Percentiles rank a stretch among this genome's conserved stretches.
These are phyloP conservation scores for Anthracocystis setariae DNA, from an alignment of 1,284 basidiomycete species.

Conservation along the genomic window DNA sequence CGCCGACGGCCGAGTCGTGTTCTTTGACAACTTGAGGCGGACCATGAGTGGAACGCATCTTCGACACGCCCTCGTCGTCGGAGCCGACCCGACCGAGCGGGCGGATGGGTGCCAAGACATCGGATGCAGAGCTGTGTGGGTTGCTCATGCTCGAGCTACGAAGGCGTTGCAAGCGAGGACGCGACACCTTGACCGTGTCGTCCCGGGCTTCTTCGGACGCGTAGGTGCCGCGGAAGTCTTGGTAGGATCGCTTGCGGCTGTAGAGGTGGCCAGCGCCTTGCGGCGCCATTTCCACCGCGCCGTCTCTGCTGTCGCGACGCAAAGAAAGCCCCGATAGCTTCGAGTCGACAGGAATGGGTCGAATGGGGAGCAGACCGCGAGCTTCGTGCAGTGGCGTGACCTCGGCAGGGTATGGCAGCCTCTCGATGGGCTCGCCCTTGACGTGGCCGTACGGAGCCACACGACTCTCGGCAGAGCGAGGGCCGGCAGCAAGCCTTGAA, in stretches of 20 bases:
- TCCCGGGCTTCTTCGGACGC: conserved; percentile 7
- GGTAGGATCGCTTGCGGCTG: conserved; percentile 40
- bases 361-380: conserved; percentile 42
- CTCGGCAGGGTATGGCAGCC: conserved; percentile 28
- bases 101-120: conserved; percentile 29
- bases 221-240: conserved; percentile 21
- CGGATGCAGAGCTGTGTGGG: conserved; percentile 11
- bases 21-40: conserved; percentile 15
- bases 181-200: conserved; percentile 8
- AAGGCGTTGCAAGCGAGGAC: conserved; percentile 37
- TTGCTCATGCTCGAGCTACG: conserved; percentile 44
- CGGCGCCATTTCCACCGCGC: neutral
- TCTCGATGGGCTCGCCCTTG: conserved; percentile 13
- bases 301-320: conserved; percentile 21
- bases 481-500: conserved; percentile 7
- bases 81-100: conserved; percentile 26
- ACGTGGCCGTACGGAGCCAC: conserved; percentile 11
- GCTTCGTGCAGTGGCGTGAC: conserved; percentile 47
- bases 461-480: conserved; percentile 3
- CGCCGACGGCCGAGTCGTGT: conserved; percentile 47
- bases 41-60: conserved; percentile 38
- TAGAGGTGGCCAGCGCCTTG: conserved; percentile 17
- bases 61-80: conserved; percentile 40
- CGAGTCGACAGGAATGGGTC: conserved; percentile 42
- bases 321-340: conserved; percentile 20